Evolutionary conservation across 495 filamentous ascomycete genomes (phyloP).

Genomic region (Mytilinidion resinicola): DNA sequence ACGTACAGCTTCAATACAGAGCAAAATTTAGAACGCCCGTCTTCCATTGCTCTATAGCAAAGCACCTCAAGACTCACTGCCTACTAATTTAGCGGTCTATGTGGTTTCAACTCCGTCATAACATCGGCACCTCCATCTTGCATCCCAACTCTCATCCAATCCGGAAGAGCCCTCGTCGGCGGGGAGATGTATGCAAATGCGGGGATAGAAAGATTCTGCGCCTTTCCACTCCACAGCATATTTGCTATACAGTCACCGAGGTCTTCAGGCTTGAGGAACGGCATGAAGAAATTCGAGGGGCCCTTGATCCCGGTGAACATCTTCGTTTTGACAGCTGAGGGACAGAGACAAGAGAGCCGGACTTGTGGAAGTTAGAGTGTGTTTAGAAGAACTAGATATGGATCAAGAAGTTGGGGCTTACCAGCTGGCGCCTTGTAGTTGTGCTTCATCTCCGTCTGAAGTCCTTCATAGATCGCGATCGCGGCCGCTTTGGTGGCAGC

Average conservation of each 20-base stretch:
- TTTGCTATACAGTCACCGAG: background rate
- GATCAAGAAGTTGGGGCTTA: background rate
- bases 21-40: too few relatives aligned
- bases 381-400: background rate
- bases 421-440: conserved; percentile 1
- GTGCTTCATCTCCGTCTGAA: conserved; percentile 11
- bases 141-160: conserved; percentile 4
- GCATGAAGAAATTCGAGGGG: conserved; percentile 7
- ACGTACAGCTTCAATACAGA: too few relatives aligned
- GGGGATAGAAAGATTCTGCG: conserved; percentile 1
- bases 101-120: conserved; percentile 7
- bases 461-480: conserved; percentile 16
- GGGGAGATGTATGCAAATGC: conserved; percentile 10
- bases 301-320: conserved; percentile 3
- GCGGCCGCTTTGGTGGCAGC: conserved; percentile 9
- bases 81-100: conserved; percentile 2
- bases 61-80: too few relatives aligned
- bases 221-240: background rate
- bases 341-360: conserved; percentile 3
- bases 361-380: background rate
- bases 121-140: background rate
- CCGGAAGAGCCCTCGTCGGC: conserved; percentile 6
- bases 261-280: background rate
- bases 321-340: background rate
- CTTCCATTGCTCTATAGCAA: too few relatives aligned